These are phyloP conservation scores for Cantharellus cinnabarinus DNA, from an alignment of 768 basidiomycete species.

Conservation along the genomic window DNA sequence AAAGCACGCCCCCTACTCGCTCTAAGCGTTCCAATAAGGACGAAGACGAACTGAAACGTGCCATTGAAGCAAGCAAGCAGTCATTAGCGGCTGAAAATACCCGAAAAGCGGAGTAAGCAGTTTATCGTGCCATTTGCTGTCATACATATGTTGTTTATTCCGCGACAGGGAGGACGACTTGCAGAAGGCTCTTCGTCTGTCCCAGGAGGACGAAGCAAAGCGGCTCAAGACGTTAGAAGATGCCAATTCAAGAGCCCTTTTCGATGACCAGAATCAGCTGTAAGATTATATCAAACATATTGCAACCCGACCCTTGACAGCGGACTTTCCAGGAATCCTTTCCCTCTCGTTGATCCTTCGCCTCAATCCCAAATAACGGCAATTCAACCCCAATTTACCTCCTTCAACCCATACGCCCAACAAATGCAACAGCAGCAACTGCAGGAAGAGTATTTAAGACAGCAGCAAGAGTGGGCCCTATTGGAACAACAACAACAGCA, in stretches of 20 bases:
- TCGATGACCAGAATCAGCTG: conserved; percentile 74
- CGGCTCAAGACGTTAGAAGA: conserved; percentile 51
- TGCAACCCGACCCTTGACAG: background rate
- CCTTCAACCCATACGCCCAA: conserved; percentile 88
- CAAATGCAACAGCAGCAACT: conserved; percentile 74
- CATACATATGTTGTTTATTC: background rate
- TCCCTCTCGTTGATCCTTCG: conserved; percentile 15
- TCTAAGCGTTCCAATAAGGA: conserved; percentile 23
- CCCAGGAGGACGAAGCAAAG: conserved; percentile 75
- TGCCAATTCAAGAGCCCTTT: conserved; percentile 51
- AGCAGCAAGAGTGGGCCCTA: conserved; percentile 19
- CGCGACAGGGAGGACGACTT: conserved; percentile 47
- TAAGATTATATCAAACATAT: conserved; percentile 20
- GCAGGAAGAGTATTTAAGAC: conserved; percentile 31
- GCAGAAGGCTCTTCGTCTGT: conserved; percentile 59
- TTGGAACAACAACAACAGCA: conserved; percentile 12
- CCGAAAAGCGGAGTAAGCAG: conserved; percentile 16
- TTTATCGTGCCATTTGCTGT: background rate
- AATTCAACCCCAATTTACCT: conserved; percentile 68
- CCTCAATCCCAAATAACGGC: conserved; percentile 57
- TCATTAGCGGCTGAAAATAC: conserved; percentile 45
- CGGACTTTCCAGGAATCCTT: background rate
- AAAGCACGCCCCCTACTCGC: conserved; percentile 10
- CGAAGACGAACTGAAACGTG: conserved; percentile 67
- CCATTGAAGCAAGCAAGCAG: conserved; percentile 81